Evolutionary conservation across 495 filamentous ascomycete species (phyloP).

Genomic region (Daldinia concentrica): DNA sequence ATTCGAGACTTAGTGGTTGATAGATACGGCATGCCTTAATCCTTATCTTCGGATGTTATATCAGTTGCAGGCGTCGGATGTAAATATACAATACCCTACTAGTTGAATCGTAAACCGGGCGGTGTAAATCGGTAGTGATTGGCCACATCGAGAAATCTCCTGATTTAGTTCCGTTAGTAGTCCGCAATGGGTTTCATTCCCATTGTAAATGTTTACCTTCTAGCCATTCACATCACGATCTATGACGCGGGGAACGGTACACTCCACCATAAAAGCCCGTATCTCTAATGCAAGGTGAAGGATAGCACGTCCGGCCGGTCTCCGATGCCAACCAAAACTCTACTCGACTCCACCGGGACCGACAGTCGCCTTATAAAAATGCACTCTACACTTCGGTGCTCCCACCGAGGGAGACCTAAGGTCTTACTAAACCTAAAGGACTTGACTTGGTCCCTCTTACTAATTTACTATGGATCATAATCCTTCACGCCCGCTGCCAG

Average conservation of each 20-base stretch:
- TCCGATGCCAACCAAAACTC: conserved; percentile 32
- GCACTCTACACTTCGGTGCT: neutral
- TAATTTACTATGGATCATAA: conserved; percentile 24
- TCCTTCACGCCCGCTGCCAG: conserved; percentile 10
- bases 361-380: conserved; percentile 23
- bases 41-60: neutral
- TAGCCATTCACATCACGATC: conserved; percentile 27
- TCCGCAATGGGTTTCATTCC: conserved; percentile 33
- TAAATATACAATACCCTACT: neutral
- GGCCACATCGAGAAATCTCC: conserved; percentile 5
- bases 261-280: conserved; percentile 11
- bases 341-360: conserved; percentile 21
- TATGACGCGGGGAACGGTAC: conserved; percentile 32
- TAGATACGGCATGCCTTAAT: neutral
- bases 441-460: neutral
- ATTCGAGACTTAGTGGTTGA: neutral
- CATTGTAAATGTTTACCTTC: neutral
- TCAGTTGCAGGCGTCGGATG: neutral
- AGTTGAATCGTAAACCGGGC: neutral
- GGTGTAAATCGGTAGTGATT: conserved; percentile 1
- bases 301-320: conserved; percentile 34
- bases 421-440: neutral
- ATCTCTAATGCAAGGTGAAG: conserved; percentile 29
- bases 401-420: conserved; percentile 3
- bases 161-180: conserved; percentile 20